Base-by-base conservation (phyloP, 371 early-diverging fungal genomes). In the Coemansia sp. region DNA sequence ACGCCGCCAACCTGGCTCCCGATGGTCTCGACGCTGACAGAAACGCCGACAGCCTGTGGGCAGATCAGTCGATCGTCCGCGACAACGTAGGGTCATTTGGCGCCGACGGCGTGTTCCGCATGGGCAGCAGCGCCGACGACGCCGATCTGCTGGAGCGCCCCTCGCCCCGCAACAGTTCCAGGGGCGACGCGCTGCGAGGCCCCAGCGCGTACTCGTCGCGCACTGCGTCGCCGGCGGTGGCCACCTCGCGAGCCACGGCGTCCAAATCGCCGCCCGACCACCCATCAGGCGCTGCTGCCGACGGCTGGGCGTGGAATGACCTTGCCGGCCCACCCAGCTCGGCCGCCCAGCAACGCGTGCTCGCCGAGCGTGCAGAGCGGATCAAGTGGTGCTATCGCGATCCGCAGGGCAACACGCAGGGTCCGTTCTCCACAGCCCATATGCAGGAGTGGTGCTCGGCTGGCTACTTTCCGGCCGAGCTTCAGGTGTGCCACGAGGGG, bases 391-490 rank as follows among this genome's bases (percentile, higher is more conserved):
- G 84, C 51, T 92, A 92, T 59, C 84, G 90, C 33, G 92, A 92
- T 69, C 90, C 92, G 2, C 84, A 84, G 62, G 90, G 91, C 11
- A 82, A 82, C 60, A 81, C 88, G 36, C 90, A 90, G 77, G 90
- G 90, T 12, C 94, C 94, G 6, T 93, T 93, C 66, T 81, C 84
- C 11, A 86, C 89, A 8, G 79, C 84, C 8, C 88, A 89, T 43
- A 93, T 93, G 94, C 90, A 90, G 55, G 90, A 91, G 58, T 93
- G 94, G 94, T 90, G 83, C 72, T 83, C 84, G 44, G 88, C 83
- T 10, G 92, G 92, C 9, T 93, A 90, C 69, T 93, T 93, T 62
- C 75, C 85, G 1, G 75, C 82, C 14, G 84, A 85, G 34, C 78
- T 93, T 18, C 80, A 90, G 48, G 86, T 93, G 29, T 82, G 84